Evolutionary conservation across 2,329 filamentous ascomycete species (phyloP), one percentile per base, ranked within the genome.

Genomic region (Ceratocystis destructans): DNA sequence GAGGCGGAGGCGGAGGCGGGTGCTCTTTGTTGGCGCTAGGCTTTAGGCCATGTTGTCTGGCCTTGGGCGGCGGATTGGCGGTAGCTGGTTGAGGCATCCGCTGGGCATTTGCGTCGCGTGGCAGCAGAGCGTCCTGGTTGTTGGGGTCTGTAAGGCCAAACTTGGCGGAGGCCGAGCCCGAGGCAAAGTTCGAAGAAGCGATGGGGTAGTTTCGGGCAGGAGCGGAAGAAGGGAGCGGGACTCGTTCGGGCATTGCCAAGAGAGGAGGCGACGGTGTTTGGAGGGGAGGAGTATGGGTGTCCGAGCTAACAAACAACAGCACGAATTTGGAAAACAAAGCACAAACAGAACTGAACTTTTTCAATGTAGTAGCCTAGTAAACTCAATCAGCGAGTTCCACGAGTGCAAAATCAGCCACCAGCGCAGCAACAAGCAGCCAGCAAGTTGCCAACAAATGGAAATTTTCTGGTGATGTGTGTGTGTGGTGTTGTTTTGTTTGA

Each of bases 1-100:
- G 77, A 8, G 78, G 72, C 15, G 85, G 85, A n/a, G 85, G 85
- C 41, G 84, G 83, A 17, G 83, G 81, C 50, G 85, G 84, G 69
- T 86, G 84, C 69, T 87, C 84, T 74, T 87, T 87, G 71, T 87
- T 83, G 70, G 82, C 85, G 73, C 75, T 77, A 64, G 83, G 77
- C 74, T 79, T 85, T 69, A 79, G 75, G 50, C 61, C 67, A 48
- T 61, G 50, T 71, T 81, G 81, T 31, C 78, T 80, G 46, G 77
- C 76, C 73, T 81, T 82, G 66, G 77, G 76, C 74, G 83, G 83
- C 70, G 79, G 73, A 68, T 84, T 81, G 65, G 73, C 70, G 44
- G 73, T 69, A 69, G 80, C 79, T 66, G 67, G 67, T 67, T 69
- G 66, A 72, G 78, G 78, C 70, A 78, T 74, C 69, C 82, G 78